Evolutionary conservation across 2,329 filamentous ascomycete species (phyloP).

Genomic region (Monosporascus cannonballus): DNA sequence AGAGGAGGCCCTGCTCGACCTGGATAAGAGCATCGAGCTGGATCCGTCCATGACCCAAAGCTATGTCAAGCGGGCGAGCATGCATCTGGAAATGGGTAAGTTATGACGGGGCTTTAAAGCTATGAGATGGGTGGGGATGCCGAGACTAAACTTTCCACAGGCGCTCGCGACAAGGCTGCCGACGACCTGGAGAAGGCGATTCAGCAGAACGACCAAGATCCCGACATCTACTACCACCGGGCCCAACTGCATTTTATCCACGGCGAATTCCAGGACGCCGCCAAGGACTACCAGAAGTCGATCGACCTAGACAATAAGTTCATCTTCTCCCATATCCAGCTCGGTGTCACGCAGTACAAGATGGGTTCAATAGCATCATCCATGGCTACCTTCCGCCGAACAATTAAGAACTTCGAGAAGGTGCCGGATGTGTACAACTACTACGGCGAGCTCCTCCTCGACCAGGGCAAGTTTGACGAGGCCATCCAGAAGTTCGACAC

Average conservation of each 20-base stretch:
- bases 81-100: conserved; percentile 88
- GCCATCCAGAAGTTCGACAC: conserved; percentile 97
- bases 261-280: conserved; percentile 83
- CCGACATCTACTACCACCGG: conserved; percentile 98
- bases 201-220: conserved; percentile 78
- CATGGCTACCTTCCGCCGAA: conserved; percentile 96
- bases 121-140: not conserved
- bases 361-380: conserved; percentile 97
- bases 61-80: conserved; percentile 98
- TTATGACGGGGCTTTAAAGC: conserved; percentile 2
- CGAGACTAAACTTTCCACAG: conserved; percentile 31
- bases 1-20: conserved; percentile 71
- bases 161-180: conserved; percentile 78
- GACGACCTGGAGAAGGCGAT: conserved; percentile 83
- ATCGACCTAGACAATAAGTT: conserved; percentile 94
- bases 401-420: conserved; percentile 97
- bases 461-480: conserved; percentile 92
- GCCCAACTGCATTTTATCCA: conserved; percentile 98
- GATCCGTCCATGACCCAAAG: conserved; percentile 86
- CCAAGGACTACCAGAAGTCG: conserved; percentile 98
- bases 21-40: conserved; percentile 89
- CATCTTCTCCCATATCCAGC: conserved; percentile 99
- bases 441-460: conserved; percentile 92
- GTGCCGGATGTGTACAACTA: conserved; percentile 99
- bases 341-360: conserved; percentile 99